Evolutionary conservation across 768 basidiomycete species (phyloP).

Genomic region (Calocybe gangraenosa): DNA sequence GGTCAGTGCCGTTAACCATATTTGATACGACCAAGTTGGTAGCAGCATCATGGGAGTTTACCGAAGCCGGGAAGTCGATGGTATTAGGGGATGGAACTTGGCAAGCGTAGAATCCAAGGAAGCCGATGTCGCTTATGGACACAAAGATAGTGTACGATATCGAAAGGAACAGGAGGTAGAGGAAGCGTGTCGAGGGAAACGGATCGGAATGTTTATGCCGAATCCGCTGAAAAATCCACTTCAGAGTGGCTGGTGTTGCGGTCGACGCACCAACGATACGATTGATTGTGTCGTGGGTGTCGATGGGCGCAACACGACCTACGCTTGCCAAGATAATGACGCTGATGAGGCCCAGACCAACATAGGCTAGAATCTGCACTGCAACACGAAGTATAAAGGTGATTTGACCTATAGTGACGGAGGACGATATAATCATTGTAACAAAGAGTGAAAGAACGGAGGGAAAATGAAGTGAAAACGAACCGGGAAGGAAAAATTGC

Average conservation of each 20-base stretch:
- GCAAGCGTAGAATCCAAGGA: constrained; percentile 15
- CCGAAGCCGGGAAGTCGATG: constrained; percentile 18
- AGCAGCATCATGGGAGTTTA: constrained; percentile 12
- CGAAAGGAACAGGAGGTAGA: constrained; percentile 15
- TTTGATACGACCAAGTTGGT: constrained; percentile 3
- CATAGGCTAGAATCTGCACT: constrained; percentile 21
- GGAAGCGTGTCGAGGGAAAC: constrained; percentile 12
- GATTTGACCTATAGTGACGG: constrained; percentile 19
- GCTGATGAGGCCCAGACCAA: constrained; percentile 16
- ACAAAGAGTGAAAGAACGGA: background rate
- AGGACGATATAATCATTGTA: constrained; percentile 11
- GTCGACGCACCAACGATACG: constrained; percentile 17
- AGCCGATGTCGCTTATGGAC: constrained; percentile 15
- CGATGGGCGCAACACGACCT: constrained; percentile 17
- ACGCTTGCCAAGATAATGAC: constrained; percentile 17
- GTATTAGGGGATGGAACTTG: constrained; percentile 9
- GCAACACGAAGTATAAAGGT: constrained; percentile 22
- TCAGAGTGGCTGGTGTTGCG: constrained; percentile 10
- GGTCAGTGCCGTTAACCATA: constrained; percentile 13
- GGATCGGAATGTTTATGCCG: constrained; percentile 15
- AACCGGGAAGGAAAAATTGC: too few species aligned
- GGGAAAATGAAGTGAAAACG: too few species aligned
- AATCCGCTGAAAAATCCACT: constrained; percentile 18
- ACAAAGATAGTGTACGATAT: constrained; percentile 13
- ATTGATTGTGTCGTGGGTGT: constrained; percentile 21